Evolutionary conservation across 768 basidiomycete species (phyloP).

Genomic region (Phanerochaete sordida): DNA sequence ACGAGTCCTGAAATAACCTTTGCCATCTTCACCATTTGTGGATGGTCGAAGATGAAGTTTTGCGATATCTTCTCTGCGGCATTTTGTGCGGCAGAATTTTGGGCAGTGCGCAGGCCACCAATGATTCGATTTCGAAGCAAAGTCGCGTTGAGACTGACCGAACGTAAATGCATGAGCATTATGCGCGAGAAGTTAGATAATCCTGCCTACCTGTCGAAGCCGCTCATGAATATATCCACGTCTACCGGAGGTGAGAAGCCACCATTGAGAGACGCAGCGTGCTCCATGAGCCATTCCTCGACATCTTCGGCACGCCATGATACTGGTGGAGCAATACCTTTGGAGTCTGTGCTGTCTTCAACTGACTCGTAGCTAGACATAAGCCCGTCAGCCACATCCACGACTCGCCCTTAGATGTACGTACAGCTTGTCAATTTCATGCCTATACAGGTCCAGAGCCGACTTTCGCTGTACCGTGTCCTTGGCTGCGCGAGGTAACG

Average conservation of each 20-base stretch:
- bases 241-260: not conserved
- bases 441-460: slow-evolving; percentile 3
- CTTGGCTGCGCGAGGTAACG: slow-evolving; percentile 12
- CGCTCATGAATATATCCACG: slow-evolving; percentile 10
- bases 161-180: not conserved
- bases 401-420: not conserved
- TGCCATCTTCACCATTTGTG: slow-evolving; percentile 4
- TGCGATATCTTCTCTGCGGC: slow-evolving; percentile 5
- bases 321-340: slow-evolving; percentile 7
- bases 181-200: not conserved
- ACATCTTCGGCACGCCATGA: slow-evolving; percentile 10
- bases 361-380: slow-evolving; percentile 12
- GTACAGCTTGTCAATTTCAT: slow-evolving; percentile 16
- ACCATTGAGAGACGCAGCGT: slow-evolving; percentile 12
- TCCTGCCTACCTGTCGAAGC: slow-evolving; percentile 12
- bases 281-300: slow-evolving; percentile 13
- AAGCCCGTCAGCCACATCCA: not conserved
- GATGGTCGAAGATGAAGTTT: slow-evolving; percentile 13
- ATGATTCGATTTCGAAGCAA: slow-evolving; percentile 15
- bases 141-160: slow-evolving; percentile 11
- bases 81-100: not conserved
- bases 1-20: not conserved
- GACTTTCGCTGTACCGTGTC: slow-evolving; percentile 14
- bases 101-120: slow-evolving; percentile 5
- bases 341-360: slow-evolving; percentile 10